Percentiles rank a stretch among this genome's conserved stretches.
These are phyloP conservation scores for Starmerella sp. DNA, from an alignment of 805 yeast species.

Conservation along the genomic window DNA sequence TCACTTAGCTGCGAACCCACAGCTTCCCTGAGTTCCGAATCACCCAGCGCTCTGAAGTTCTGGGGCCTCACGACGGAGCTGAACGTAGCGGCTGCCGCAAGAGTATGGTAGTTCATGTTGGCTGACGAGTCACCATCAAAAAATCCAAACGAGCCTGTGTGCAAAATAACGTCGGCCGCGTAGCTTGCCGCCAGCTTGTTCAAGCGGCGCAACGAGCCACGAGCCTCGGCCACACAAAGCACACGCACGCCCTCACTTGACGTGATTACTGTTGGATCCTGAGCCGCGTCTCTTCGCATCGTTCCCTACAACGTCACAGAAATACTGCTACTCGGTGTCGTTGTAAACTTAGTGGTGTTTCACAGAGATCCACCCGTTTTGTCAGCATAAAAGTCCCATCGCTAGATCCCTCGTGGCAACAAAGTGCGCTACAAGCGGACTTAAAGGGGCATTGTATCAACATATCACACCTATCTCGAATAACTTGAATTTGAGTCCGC, in stretches of 20 bases:
- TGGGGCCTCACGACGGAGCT: constrained; percentile 38
- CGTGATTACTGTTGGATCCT: not conserved
- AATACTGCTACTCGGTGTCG: not conserved
- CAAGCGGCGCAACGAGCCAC: constrained; percentile 41
- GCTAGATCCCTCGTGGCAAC: not conserved
- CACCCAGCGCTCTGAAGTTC: constrained; percentile 36
- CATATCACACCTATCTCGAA: too few relatives aligned
- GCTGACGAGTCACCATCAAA: constrained; percentile 48
- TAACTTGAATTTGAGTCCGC: too few relatives aligned
- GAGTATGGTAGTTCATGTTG: constrained; percentile 38
- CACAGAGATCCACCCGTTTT: not conserved
- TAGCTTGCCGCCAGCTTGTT: constrained; percentile 40
- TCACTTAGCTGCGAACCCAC: constrained; percentile 39
- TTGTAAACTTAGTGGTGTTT: not conserved
- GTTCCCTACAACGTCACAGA: not conserved
- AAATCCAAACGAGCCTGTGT: constrained; percentile 74
- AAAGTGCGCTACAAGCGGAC: too few relatives aligned
- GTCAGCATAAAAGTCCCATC: not conserved
- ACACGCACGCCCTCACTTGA: constrained; percentile 30
- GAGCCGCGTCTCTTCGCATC: not conserved
- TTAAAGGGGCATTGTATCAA: too few relatives aligned
- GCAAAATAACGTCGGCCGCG: constrained; percentile 45
- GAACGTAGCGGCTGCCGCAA: constrained; percentile 55
- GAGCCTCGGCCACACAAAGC: constrained; percentile 44
- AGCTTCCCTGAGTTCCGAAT: constrained; percentile 34